Base-by-base conservation (phyloP, 805 yeast genomes). In the Hanseniaspora guilliermondii region DNA sequence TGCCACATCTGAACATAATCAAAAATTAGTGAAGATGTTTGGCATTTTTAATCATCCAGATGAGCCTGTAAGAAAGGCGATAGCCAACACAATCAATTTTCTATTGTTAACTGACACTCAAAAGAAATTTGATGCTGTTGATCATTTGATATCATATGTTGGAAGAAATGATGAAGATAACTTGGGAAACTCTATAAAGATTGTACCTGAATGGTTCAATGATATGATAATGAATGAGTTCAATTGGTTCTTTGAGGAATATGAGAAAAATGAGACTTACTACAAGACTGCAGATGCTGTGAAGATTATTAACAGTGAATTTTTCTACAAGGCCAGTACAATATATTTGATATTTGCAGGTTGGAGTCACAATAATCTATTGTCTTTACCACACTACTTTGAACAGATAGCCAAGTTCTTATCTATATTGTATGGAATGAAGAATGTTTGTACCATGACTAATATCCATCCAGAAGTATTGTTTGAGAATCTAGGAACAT, bases 381-480 rank as follows among this genome's bases (percentile, higher is more conserved):
- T 73, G 0, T 68, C 79, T 8, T 65, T 84, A 40, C 74, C 78
- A 44, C 79, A 79, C 3, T 75, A 77, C 53, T 67, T 83, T 38
- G 65, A 70, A 2, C 70, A 76, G 52, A 73, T 88, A 30, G 66
- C 87, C 0, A 95, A 96, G 27, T 81, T 85, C 58, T 69, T 87
- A 55, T 70, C 86, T 61, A 71, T 75, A 17, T 68, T 87, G 47
- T 77, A 80, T 50, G 76, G 74, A 45, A 76, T 85, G 72, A 80
- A 86, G 57, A 97, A 91, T 58, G 86, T 86, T 14, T 85, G 94
- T 59, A 86, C 84, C 59, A 66, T 85, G 55, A 82, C 83, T 0
- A 75, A 75, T 33, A 66, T 85, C 11, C 73, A 74, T 39, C 85
- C 91, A 0, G 72, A 76, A 1, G 61, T 67, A 7, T 60, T 77